Percentiles rank a stretch among this genome's conserved stretches.
phyloP scores from a whole-genome alignment of 164 flowering plant species.

The Vitis labrusca region DNA sequence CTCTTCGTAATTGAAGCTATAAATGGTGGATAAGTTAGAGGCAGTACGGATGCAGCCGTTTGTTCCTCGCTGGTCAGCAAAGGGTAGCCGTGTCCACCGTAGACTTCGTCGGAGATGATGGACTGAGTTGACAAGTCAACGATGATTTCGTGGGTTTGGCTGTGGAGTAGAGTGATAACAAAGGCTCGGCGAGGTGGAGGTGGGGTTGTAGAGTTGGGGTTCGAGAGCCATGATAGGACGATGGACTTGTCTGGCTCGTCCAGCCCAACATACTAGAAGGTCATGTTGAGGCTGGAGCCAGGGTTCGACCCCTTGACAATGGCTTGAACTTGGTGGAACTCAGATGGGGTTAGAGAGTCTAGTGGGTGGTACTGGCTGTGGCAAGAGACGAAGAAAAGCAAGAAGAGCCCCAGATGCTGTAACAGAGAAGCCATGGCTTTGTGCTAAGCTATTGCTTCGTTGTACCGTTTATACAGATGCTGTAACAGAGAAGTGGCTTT shows the following conservation, averaged over 20 bases:
- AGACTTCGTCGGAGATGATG: no score
- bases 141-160: conserved; percentile 26
- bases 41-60: conserved; percentile 4
- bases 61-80: no score
- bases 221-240: conserved; percentile 29
- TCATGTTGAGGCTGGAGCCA: conserved; percentile 14
- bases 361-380: conserved; percentile 32
- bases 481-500: no score
- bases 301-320: conserved; percentile 16
- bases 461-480: background rate
- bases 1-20: conserved; percentile 31
- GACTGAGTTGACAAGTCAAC: conserved; percentile 9
- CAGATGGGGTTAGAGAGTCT: conserved; percentile 48
- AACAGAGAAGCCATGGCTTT: background rate
- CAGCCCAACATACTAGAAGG: conserved; percentile 48
- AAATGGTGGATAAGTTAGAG: conserved; percentile 38
- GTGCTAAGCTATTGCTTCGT: no score
- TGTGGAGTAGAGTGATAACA: conserved; percentile 13
- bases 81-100: no score
- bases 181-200: conserved; percentile 32
- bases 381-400: conserved; percentile 2
- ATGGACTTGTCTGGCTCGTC: conserved; percentile 42
- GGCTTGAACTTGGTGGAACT: conserved; percentile 23
- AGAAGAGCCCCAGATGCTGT: conserved; percentile 2
- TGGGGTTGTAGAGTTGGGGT: background rate